Evolutionary conservation across 306 rosid species (phyloP).

Genomic region (Lotus japonicus): DNA sequence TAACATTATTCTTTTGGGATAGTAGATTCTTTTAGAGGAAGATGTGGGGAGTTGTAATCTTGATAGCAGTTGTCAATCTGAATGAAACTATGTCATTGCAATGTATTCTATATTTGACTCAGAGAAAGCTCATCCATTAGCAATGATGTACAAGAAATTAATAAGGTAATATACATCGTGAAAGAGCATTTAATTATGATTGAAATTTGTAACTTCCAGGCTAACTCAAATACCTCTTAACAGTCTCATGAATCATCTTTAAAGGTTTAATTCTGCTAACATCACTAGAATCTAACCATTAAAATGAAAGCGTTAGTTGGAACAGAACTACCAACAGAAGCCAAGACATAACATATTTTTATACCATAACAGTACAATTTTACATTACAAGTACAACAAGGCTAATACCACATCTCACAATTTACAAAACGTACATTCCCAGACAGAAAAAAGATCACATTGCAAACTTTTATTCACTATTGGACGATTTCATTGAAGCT

Average conservation of each 20-base stretch:
- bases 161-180: no score
- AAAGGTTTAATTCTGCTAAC: no score
- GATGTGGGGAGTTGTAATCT: constrained; percentile 20
- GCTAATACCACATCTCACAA: background rate
- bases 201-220: no score
- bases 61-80: background rate
- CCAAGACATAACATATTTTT: background rate
- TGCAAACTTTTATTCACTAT: constrained; percentile 11
- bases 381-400: background rate
- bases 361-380: background rate
- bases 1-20: constrained; percentile 26
- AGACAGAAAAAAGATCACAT: background rate
- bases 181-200: no score
- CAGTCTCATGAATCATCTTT: no score
- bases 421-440: background rate
- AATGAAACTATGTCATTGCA: constrained; percentile 16
- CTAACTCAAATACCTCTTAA: no score
- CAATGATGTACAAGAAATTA: no score
- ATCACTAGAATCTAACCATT: no score
- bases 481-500: constrained; percentile 10
- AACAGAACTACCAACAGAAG: no score
- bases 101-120: background rate
- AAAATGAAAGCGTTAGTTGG: no score
- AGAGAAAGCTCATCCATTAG: background rate
- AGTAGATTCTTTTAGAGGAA: constrained; percentile 11